Evolutionary conservation across 371 early-diverging fungal species (phyloP), one percentile per base, ranked within the genome.

Genomic region (Rhizomucor pusillus): DNA sequence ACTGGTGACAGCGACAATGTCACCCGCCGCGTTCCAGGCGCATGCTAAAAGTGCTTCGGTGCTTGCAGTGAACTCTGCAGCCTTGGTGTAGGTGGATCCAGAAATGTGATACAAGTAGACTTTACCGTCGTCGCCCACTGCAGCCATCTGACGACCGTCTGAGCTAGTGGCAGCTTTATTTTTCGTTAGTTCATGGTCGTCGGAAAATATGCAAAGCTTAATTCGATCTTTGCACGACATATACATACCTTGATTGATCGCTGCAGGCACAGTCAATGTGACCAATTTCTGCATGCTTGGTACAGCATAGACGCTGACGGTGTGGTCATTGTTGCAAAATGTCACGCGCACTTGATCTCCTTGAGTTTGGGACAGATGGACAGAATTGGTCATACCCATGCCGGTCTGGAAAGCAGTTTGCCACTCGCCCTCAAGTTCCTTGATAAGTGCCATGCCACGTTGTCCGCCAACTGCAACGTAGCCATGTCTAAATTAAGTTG

Each of bases 291-390:
- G 73, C 55, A 92, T 71, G 35, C 66, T 76, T 1, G 90, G 89
- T 7, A 93, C 60, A 3, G 85, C 69, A 56, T 82, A 89, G 5
- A 92, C 80, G 67, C 89, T 91, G 65, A 95, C 88, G 11, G 89
- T 90, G 59, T 91, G 84, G 63, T 96, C 97, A 60, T 94, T 96
- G 72, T 92, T 96, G 73, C 93, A 90, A 23, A 93, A 81, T 16
- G 91, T 64, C 40, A 94, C 39, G 43, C 63, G 58, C 33, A 52
- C 29, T 29, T 29, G 12, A 5, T 52, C 57, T 19, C 52, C 16
- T 19, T 53, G 20, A 33, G 12, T 20, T 20, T 33, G 22, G 18
- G 55, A 57, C 13, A 63, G 40, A 7, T 49, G 29, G 47, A 57
- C 49, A 25, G 50, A 51, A 43, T 63, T 63, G 39, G 57, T 63